Base-by-base conservation (phyloP, 306 rosid genomes). In the Sphenostylis stenocarpa region DNA sequence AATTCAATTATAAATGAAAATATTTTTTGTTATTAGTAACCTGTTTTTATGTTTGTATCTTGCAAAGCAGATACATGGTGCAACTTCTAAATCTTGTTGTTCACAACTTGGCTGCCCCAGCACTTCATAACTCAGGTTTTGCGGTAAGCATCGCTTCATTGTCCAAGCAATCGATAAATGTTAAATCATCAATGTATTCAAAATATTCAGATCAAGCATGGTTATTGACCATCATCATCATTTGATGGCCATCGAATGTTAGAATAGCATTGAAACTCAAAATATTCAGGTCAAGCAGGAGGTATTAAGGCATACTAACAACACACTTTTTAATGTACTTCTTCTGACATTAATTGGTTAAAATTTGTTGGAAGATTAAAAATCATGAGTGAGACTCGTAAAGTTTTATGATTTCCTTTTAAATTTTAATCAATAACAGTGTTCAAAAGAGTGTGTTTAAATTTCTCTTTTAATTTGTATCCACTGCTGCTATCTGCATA, bases 41-140 rank as follows among this genome's bases (percentile, higher is more conserved):
- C 26, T 9, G 53, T 72, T 15, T 1, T 64, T 33, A 55, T 83
- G 51, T 71, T 84, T 84, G 75, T 53, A 41, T 70, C 69, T 85
- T 86, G 84, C 68, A 64, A 79, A 82, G 75, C 91, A 95, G 98
- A 79, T 95, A 95, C 84, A 95, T 89, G 97, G 92, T 92, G 80
- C 99, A 95, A 83, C 97, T 95, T 77, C 85, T 95, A 58, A 92
- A 91, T 87, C 96, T 95, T 70, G 70, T 92, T 77, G 96, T 88
- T 79, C 97, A 86, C 82, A 84, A 82, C 89, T 86, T 95, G 89
- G 97, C 91, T 88, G 92, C 92, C 84, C 98, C 99, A 70, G 91
- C 93, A 55, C 97, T 95, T 91, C 99, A 92, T 87, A 90, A 90
- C 85, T 85, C 99, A 16, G 99, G 99, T 80, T 95, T 95, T 83